Conservation (phyloP, 345 rosid genomes). For the Sonneratia alba region DNA sequence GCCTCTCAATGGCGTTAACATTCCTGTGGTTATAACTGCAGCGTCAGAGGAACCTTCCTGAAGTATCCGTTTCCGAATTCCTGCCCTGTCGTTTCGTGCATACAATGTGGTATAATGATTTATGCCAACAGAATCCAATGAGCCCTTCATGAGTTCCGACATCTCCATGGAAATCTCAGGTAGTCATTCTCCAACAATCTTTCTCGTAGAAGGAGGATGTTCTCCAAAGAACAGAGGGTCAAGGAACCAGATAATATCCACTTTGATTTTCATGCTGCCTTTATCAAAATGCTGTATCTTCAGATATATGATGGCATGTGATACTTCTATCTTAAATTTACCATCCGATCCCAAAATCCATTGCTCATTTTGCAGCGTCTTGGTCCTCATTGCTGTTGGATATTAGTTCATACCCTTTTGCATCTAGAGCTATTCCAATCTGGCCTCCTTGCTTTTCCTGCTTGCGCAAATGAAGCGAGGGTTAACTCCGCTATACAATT, state of each 20-base stretch:
- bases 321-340: constrained; percentile 8
- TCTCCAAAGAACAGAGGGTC: constrained; percentile 74
- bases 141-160: constrained; percentile 36
- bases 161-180: constrained; percentile 49
- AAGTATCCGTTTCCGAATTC: constrained; percentile 57
- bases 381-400: constrained; percentile 60
- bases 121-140: constrained; percentile 65
- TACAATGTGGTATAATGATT: constrained; percentile 82
- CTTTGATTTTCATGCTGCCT: not conserved
- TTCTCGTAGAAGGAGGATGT: constrained; percentile 71
- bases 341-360: constrained; percentile 87
- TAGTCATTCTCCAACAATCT: constrained; percentile 56
- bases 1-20: constrained; percentile 13
- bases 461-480: not conserved
- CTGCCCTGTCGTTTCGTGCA: constrained; percentile 55
- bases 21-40: constrained; percentile 71
- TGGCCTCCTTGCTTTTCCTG: constrained; percentile 64
- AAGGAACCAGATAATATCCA: constrained; percentile 63
- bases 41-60: constrained; percentile 80
- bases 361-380: constrained; percentile 72
- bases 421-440: constrained; percentile 67
- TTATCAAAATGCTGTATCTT: not conserved
- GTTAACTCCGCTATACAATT: not conserved
- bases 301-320: not conserved
- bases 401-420: constrained; percentile 77